Evolutionary conservation across 2,329 filamentous ascomycete genomes (phyloP), one percentile per base, ranked within the genome.

Genomic region (Xylaria sp.): DNA sequence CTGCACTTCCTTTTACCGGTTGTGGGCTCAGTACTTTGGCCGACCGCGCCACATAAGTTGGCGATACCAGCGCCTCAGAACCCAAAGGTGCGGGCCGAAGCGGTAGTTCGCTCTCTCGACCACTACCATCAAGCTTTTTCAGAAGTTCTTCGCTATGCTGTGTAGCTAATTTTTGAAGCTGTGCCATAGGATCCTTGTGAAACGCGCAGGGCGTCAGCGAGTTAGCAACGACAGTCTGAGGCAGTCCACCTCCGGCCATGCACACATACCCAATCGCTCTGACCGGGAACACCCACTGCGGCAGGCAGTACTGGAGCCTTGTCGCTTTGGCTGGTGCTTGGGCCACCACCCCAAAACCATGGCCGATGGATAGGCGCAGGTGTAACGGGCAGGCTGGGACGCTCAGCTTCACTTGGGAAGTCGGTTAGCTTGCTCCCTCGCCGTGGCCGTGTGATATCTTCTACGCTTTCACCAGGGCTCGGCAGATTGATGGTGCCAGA

Each of bases 231-330:
- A 80, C 85, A 88, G 79, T 87, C 85, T 76, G 81, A 79, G 70
- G 82, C 83, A 69, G 74, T 78, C 82, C 84, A 88, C 72, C 77
- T 75, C 71, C 78, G 79, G 71, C 85, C 85, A 77, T 87, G 86
- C 81, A 86, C 86, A 93, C 93, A 91, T 93, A 97, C 94, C 95
- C 95, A 97, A 81, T 97, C 93, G 78, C 89, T 87, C 86, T 97
- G 94, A 80, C 89, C 86, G 70, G 94, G 94, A 72, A 97, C 94
- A 60, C 93, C 94, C 78, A 93, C 88, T 59, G 94, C 94, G 72
- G 84, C 84, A 70, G 93, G 93, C 73, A 97, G 84, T 76, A 86
- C 84, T 71, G 85, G 86, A 71, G 83, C 81, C 44, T 83, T 83
- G 68, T 84, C 84, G 67, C 88, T 87, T 31, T 83, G 83, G 71